Conservation (phyloP, 805 yeast species). For the Debaryomyces tyrocola region DNA sequence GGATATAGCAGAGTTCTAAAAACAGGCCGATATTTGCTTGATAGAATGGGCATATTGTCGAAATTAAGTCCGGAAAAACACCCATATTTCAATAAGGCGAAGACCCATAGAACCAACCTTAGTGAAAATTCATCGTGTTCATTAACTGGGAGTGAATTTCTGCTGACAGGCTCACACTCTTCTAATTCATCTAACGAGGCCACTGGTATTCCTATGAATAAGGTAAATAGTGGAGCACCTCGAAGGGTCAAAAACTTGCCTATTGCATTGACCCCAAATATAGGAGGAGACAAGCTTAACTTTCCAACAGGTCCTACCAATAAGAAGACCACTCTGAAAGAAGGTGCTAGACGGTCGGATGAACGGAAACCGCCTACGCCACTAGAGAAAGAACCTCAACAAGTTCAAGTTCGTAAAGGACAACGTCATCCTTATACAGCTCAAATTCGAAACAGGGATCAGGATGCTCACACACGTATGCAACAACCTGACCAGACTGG, state of each 20-base stretch:
- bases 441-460: too few species aligned
- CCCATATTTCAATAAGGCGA: not conserved
- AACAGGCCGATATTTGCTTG: not conserved
- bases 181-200: slow-evolving; percentile 29
- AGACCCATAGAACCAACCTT: not conserved
- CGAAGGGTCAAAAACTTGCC: not conserved
- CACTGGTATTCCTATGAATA: not conserved
- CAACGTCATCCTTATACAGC: too few species aligned
- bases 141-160: slow-evolving; percentile 32
- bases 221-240: not conserved
- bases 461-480: too few species aligned
- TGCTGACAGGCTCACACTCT: slow-evolving; percentile 29
- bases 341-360: not conserved
- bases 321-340: not conserved
- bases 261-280: not conserved
- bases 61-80: slow-evolving; percentile 14
- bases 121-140: slow-evolving; percentile 9
- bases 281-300: not conserved
- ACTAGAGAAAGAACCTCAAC: not conserved
- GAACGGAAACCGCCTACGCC: not conserved
- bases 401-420: too few species aligned
- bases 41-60: slow-evolving; percentile 22
- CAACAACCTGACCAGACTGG: too few species aligned
- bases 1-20: not conserved
- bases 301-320: not conserved